Evolutionary conservation across 768 basidiomycete species (phyloP).

Genomic region (Mycena amicta): DNA sequence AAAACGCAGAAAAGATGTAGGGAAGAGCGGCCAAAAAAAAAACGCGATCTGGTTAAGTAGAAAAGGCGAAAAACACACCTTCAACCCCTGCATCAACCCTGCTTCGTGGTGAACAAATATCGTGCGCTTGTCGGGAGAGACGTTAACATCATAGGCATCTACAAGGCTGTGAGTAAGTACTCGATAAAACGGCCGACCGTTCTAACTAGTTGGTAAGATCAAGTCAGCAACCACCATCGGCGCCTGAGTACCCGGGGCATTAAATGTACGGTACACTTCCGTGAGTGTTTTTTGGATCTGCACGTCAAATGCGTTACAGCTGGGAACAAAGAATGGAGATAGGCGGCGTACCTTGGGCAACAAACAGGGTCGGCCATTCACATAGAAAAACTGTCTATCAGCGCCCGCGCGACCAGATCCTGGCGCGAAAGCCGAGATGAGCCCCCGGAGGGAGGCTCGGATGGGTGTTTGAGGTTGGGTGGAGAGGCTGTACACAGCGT

Average conservation of each 20-base stretch:
- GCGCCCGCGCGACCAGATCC: slow-evolving; percentile 76
- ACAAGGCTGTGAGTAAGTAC: not conserved
- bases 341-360: slow-evolving; percentile 59
- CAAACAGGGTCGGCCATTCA: slow-evolving; percentile 90
- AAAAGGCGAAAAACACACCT: slow-evolving; percentile 45
- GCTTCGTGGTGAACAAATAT: slow-evolving; percentile 88
- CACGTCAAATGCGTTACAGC: not conserved
- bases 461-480: slow-evolving; percentile 30
- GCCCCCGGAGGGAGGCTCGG: slow-evolving; percentile 65
- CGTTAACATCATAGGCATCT: slow-evolving; percentile 91
- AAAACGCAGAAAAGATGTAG: too few relatives aligned
- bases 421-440: slow-evolving; percentile 81
- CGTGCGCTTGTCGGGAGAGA: slow-evolving; percentile 96
- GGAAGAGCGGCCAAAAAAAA: too few relatives aligned
- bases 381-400: slow-evolving; percentile 90
- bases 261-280: slow-evolving; percentile 88
- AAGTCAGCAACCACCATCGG: slow-evolving; percentile 88
- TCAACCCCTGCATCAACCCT: slow-evolving; percentile 75
- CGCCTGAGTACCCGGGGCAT: slow-evolving; percentile 51
- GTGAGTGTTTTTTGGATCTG: slow-evolving; percentile 91
- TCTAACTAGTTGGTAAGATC: slow-evolving; percentile 77
- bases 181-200: slow-evolving; percentile 23
- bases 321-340: not conserved
- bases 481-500: not conserved
- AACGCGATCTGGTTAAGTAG: not conserved